These are phyloP conservation scores for Suhomyces kunorum DNA, from an alignment of 1,139 yeast genomes.

Conservation along the genomic window DNA sequence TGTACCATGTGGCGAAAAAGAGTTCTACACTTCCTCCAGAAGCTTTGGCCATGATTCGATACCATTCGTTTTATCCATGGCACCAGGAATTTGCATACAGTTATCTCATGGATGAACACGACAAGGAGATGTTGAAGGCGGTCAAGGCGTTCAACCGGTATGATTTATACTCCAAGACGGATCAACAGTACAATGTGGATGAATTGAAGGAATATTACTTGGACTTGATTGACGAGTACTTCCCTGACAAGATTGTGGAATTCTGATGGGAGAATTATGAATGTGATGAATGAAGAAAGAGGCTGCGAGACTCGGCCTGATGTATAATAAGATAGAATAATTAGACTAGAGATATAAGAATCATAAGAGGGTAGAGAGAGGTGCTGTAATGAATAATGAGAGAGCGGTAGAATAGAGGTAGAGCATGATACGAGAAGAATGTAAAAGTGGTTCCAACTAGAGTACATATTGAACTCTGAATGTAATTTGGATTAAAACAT, in stretches of 20 bases:
- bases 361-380: too few species aligned
- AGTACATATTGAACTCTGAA: too few species aligned
- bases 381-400: too few species aligned
- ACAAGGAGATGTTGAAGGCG: constrained; percentile 60
- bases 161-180: constrained; percentile 66
- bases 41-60: constrained; percentile 72
- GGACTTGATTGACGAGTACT: constrained; percentile 66
- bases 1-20: constrained; percentile 69
- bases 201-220: constrained; percentile 57
- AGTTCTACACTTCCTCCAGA: constrained; percentile 65
- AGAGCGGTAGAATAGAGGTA: too few species aligned
- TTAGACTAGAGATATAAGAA: too few species aligned
- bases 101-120: constrained; percentile 67
- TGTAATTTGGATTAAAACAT: too few species aligned
- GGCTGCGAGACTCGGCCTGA: too few species aligned
- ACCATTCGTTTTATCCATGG: constrained; percentile 78
- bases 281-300: background rate
- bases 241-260: constrained; percentile 58
- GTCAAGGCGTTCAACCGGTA: constrained; percentile 68
- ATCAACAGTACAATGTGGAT: constrained; percentile 48
- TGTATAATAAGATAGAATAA: too few species aligned
- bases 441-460: too few species aligned
- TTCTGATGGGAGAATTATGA: constrained; percentile 32
- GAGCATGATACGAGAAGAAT: too few species aligned
- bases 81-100: constrained; percentile 69